Evolutionary conservation across 441 rosid species (phyloP), one percentile per base, ranked within the genome.

Genomic region (Gossypium trilobum): DNA sequence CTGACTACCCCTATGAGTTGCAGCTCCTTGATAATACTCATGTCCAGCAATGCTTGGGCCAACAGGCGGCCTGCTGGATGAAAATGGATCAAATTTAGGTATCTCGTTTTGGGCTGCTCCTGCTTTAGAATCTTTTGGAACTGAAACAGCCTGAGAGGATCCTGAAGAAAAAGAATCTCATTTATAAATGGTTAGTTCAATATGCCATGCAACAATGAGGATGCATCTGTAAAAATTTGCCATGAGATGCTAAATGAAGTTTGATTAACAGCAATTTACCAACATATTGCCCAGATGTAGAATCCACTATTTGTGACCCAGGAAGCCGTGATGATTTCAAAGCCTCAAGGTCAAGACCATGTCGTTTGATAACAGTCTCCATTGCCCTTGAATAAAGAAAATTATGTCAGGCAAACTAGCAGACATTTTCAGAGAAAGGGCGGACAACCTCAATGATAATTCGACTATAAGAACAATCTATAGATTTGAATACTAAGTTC

Each of bases 321-420:
- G 95, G 91, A 84, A 85, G 87, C 62, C 92, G 87, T 3, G 95
- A 84, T 59, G 97, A 80, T 85, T 80, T 91, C 85, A 95, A 78
- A 70, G 92, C 90, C 78, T 95, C 99, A 56, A 91, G 83, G 87
- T 95, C 98, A 79, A 95, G 91, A 76, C 96, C 94, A 63, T 95
- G 85, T 74, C 86, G 97, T 82, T 78, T 95, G 73, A 93, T 88
- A 39, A 95, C 98, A 74, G 99, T 95, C 85, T 93, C 99, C 99
- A 95, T 95, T 64, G 99, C 99, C 93, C 99, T 95, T 80, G 42
- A 57, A 73, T 52, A 74, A 71, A 68, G 65, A 31, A 81, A 76
- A 60, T 64, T n/a, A 57, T 22, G 70, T 81, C 72, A 87, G 81
- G 64, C 63, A 44, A 78, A 73, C n/a, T 27, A 60, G 72, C 46